phyloP scores from a whole-genome alignment of 305 asterid species.

The Andrographis paniculata region DNA sequence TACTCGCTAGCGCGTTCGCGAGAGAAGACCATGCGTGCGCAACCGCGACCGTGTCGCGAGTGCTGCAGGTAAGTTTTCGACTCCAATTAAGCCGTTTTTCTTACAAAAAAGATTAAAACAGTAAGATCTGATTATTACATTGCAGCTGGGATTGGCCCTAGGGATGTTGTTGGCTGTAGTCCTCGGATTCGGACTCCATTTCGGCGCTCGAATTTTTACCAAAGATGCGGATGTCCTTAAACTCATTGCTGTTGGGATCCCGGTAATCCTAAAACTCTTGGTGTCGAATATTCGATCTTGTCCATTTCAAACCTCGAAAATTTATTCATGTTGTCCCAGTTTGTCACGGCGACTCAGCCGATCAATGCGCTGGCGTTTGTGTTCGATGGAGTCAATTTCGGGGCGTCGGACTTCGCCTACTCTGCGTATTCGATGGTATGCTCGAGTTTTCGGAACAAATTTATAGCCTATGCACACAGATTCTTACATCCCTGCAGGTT shows the following conservation, averaged over 20 bases:
- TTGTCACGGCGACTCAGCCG: constrained; percentile 29
- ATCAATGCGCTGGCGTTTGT: constrained; percentile 31
- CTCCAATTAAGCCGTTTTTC: too few species aligned
- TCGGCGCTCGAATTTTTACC: constrained; percentile 31
- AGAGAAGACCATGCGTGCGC: constrained; percentile 28
- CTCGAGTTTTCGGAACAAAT: too few species aligned
- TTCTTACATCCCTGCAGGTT: too few species aligned
- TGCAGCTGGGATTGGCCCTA: constrained; percentile 37
- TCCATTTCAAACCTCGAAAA: background rate
- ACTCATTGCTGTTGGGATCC: constrained; percentile 34
- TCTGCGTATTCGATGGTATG: constrained; percentile 47
- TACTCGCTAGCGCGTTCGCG: constrained; percentile 44
- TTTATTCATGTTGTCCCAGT: constrained; percentile 9
- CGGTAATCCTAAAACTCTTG: constrained; percentile 24
- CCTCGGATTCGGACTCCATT: constrained; percentile 21
- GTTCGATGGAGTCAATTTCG: constrained; percentile 27
- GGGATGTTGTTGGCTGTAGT: constrained; percentile 29
- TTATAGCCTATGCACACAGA: too few species aligned
- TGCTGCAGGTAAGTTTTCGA: constrained; percentile 36
- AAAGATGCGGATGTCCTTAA: constrained; percentile 24
- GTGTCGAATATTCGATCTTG: background rate
- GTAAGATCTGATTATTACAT: too few species aligned
- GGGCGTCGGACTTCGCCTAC: constrained; percentile 32
- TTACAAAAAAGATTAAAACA: too few species aligned
- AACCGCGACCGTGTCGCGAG: constrained; percentile 27